phyloP scores from a whole-genome alignment of 352 stramenopile species.

The Pythium brachiatum region DNA sequence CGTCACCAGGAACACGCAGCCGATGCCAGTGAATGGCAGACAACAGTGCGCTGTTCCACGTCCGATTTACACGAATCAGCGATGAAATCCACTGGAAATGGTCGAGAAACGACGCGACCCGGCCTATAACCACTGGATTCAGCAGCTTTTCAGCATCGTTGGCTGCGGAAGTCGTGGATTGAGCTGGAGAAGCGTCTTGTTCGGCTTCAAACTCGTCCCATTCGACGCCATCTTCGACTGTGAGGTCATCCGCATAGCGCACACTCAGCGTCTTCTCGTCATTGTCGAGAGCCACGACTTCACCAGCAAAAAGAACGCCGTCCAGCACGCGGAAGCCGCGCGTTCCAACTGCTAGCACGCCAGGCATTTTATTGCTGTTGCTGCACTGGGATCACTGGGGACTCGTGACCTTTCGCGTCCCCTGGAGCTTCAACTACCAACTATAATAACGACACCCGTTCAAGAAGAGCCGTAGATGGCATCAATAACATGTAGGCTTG shows the following conservation, averaged over 20 bases:
- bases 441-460: neutral
- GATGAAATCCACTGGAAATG: conserved; percentile 18
- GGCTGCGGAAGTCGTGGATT: neutral
- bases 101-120: conserved; percentile 18
- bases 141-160: neutral
- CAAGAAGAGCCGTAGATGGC: no score
- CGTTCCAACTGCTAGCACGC: conserved; percentile 2
- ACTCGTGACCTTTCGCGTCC: neutral
- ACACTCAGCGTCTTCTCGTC: conserved; percentile 18
- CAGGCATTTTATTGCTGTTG: neutral
- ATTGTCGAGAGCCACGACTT: conserved; percentile 21
- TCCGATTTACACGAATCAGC: conserved; percentile 15
- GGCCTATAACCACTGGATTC: neutral
- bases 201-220: conserved; percentile 28
- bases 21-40: conserved; percentile 4
- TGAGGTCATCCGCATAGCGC: conserved; percentile 30
- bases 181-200: neutral
- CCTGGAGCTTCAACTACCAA: neutral
- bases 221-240: conserved; percentile 24
- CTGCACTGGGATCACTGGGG: neutral
- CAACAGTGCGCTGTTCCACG: conserved; percentile 12
- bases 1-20: conserved; percentile 5
- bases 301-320: conserved; percentile 28
- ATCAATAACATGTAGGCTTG: no score
- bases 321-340: conserved; percentile 30